Base-by-base conservation (phyloP, 805 yeast genomes). In the Candida saitoana region DNA sequence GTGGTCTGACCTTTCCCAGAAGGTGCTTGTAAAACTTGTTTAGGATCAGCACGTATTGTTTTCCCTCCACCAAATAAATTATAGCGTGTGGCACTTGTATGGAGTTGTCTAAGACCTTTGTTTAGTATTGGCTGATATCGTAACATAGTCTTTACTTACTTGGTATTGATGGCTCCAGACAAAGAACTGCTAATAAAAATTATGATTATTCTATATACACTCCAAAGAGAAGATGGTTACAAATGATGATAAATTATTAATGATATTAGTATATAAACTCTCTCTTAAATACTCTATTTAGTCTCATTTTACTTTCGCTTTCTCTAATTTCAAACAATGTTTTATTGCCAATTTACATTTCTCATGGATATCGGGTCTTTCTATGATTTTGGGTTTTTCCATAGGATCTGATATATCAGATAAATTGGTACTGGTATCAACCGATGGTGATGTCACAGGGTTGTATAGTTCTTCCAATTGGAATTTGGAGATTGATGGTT, bases 1-100 rank as follows among this genome's bases (percentile, higher is more conserved):
- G 65, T 50, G 9, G 69, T 58, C 42, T 69, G 69, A 41, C 65
- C 61, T 47, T 67, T 68, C 12, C 62, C 63, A 2, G 60, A 52
- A 8, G 72, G 73, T 1, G 70, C 67, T 19, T 49, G 45, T 12
- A 46, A 29, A 2, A 36, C n/a, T n/a, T 35, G 41, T 14, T 45
- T 33, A 18, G 38, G 18, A 9, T 30, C n/a, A 5, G 18, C 31
- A 11, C 25, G 20, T 17, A 37, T 30, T 27, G 24, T 32, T 16
- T 33, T 24, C 16, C 40, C 39, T 2, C 45, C 43, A 5, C 43
- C 47, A 36, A 46, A 46, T 12, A 38, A 24, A 24, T 38, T 32
- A 2, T 7, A 29, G n/a, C 17, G 18, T 16, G 31, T 18, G 4
- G 35, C 16, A 16, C 38, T 24, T 3, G 31, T 20, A 16, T 29